These are phyloP conservation scores for Flaveria brownii DNA, from an alignment of 129 eudicot genomes.

Conservation along the genomic window DNA sequence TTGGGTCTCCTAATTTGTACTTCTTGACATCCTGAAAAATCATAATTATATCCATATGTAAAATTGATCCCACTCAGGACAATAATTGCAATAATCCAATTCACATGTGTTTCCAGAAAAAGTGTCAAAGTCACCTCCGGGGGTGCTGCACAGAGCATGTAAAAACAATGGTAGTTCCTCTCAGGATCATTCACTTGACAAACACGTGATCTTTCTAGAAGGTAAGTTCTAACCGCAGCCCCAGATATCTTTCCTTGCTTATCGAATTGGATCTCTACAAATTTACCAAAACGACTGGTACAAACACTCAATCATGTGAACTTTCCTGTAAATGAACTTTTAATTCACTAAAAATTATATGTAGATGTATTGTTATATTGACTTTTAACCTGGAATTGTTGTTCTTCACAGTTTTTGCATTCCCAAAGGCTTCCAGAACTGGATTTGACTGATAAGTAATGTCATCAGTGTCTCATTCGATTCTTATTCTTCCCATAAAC, in stretches of 20 bases:
- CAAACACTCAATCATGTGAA: slow-evolving; percentile 54
- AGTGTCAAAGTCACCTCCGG: slow-evolving; percentile 57
- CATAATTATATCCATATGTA: slow-evolving; percentile 3
- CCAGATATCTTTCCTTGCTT: slow-evolving; percentile 93
- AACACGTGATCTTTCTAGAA: slow-evolving; percentile 96
- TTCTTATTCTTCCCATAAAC: not conserved
- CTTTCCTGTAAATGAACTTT: slow-evolving; percentile 30
- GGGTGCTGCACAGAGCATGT: slow-evolving; percentile 99
- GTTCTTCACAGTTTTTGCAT: slow-evolving; percentile 94
- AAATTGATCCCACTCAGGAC: not conserved
- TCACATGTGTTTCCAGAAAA: not conserved
- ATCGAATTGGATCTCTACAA: slow-evolving; percentile 95
- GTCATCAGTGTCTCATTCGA: slow-evolving; percentile 23
- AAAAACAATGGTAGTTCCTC: slow-evolving; percentile 95
- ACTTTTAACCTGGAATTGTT: slow-evolving; percentile 86
- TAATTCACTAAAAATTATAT: not conserved
- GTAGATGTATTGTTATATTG: slow-evolving; percentile 11
- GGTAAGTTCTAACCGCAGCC: slow-evolving; percentile 93
- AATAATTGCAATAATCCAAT: not conserved
- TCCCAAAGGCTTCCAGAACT: slow-evolving; percentile 97
- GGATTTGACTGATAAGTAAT: slow-evolving; percentile 76
- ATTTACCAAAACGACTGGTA: slow-evolving; percentile 98
- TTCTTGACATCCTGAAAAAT: slow-evolving; percentile 70
- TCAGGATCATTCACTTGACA: slow-evolving; percentile 98
- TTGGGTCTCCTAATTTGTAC: slow-evolving; percentile 85